Evolutionary conservation across 108 stramenopile species (phyloP).

Genomic region (Skeletonema potamos): DNA sequence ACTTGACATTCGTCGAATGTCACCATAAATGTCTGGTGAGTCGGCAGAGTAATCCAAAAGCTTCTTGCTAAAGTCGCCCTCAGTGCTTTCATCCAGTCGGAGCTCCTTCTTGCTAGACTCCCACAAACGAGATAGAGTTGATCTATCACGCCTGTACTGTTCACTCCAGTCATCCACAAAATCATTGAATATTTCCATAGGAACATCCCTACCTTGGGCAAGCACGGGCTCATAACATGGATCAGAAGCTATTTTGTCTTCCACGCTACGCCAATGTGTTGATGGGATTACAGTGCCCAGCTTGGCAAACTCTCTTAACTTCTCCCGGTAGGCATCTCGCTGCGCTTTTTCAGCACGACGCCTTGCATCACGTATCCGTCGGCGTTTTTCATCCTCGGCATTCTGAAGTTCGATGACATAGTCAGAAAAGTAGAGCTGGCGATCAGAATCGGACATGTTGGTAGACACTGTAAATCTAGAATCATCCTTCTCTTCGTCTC

Average conservation of each 20-base stretch:
- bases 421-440: conserved; percentile 78
- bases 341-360: conserved; percentile 79
- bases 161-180: conserved; percentile 78
- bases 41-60: conserved; percentile 55
- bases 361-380: conserved; percentile 73
- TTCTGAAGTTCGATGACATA: conserved; percentile 73
- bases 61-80: conserved; percentile 57
- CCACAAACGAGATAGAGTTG: conserved; percentile 46
- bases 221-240: conserved; percentile 53
- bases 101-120: conserved; percentile 32
- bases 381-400: conserved; percentile 78
- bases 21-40: conserved; percentile 51
- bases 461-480: conserved; percentile 55
- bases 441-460: conserved; percentile 61
- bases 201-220: conserved; percentile 67
- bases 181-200: conserved; percentile 74
- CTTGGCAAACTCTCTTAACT: conserved; percentile 48
- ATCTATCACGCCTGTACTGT: conserved; percentile 61
- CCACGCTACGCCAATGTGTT: conserved; percentile 61
- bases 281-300: conserved; percentile 58
- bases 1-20: conserved; percentile 55
- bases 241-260: conserved; percentile 47
- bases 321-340: conserved; percentile 61
- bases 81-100: conserved; percentile 26
- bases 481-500: conserved; percentile 50